Percentiles rank a stretch among this genome's conserved stretches.
Conservation (phyloP, 2,329 filamentous ascomycete genomes). For the Alternaria gaisen region DNA sequence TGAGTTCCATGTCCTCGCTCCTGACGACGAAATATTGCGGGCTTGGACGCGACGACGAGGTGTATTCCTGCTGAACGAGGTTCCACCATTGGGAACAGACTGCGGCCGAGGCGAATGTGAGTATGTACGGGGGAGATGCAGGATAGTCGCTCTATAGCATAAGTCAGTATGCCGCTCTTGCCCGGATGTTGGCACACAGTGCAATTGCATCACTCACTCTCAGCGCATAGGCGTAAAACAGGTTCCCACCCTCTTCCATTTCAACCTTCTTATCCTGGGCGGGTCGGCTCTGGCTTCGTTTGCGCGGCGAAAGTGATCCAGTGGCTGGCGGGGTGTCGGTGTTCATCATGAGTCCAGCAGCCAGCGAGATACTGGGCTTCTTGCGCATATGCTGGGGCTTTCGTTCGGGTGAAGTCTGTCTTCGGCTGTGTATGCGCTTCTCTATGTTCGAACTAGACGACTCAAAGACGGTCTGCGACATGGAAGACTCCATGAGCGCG, state of each 20-base stretch:
- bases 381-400: constrained; percentile 33
- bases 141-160: constrained; percentile 39
- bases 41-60: constrained; percentile 40
- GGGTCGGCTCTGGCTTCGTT: constrained; percentile 21
- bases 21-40: constrained; percentile 48
- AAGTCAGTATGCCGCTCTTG: constrained; percentile 19
- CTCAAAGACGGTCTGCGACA: constrained; percentile 23
- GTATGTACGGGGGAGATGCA: constrained; percentile 44
- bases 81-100: constrained; percentile 47
- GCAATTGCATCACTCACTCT: constrained; percentile 31
- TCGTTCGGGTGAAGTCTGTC: constrained; percentile 34
- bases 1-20: constrained; percentile 46
- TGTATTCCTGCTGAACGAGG: constrained; percentile 44
- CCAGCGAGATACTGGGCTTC: constrained; percentile 47
- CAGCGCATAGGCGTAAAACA: constrained; percentile 50
- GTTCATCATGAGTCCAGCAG: constrained; percentile 49
- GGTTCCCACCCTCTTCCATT: constrained; percentile 23
- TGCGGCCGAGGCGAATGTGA: constrained; percentile 46
- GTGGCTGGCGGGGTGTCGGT: constrained; percentile 26
- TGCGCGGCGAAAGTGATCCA: constrained; percentile 26
- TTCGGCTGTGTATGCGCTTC: constrained; percentile 30
- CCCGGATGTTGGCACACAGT: not conserved
- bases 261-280: constrained; percentile 13
- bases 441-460: constrained; percentile 36
- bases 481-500: constrained; percentile 41